Base-by-base conservation (phyloP, 2,329 filamentous ascomycete genomes). In the Cladorrhinum sp. region DNA sequence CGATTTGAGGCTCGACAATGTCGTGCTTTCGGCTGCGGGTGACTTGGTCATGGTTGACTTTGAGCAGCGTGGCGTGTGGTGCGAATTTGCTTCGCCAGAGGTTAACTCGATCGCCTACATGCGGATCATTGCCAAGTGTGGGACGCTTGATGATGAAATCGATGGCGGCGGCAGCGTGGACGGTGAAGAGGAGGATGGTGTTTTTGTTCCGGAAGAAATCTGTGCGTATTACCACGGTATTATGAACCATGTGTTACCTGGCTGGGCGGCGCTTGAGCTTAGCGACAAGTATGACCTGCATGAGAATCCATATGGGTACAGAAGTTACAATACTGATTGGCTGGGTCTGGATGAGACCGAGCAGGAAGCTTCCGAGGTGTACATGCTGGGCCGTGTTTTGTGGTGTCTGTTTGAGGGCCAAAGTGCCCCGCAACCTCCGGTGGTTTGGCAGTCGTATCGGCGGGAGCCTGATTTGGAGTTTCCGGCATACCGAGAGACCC, bases 391-490 rank as follows among this genome's bases (percentile, higher is more conserved):
- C 5, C 78, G 84, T 42, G 76, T 85, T 24, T 73, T 87, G 52
- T 87, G 84, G 83, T 86, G 84, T 68, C 79, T 86, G 16, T 86
- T 86, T 60, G 84, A 87, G 69, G 83, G 82, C 20, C 79, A 81
- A 67, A 82, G 81, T 61, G 83, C 82, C 1, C 83, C 84, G 1
- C 82, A 86, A 66, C 77, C 77, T 62, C 79, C 80, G 1, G 80
- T 82, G 2, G 77, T 84, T 12, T 86, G 84, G 84, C 78, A 84
- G 64, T 86, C 84, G 51, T 86, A 86, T 68, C 74, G 74, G 16
- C 80, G 79, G 72, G 83, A 86, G 68, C 80, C 83, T 1, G 74
- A 79, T 16, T 73, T 83, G 12, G 82, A 84, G 69, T 87, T 86
- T 59, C 84, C 84, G 0, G 72, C 74, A 8, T 86, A 81, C 68